phyloP scores from a whole-genome alignment of 1,139 yeast species.

The Yamadazyma blattariae region DNA sequence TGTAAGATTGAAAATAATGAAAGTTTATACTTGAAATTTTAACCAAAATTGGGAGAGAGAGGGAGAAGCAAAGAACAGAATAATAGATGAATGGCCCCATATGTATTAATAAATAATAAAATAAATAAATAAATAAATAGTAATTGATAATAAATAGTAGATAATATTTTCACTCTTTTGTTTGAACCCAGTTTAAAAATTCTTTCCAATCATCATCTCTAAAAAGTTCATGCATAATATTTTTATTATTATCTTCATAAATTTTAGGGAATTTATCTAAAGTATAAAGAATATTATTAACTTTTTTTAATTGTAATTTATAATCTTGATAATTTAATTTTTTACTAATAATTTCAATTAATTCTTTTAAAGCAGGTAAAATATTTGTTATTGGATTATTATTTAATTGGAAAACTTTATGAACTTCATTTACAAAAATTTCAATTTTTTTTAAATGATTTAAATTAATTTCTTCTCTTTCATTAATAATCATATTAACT shows the following conservation, averaged over 20 bases:
- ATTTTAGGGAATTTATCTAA: constrained; percentile 8
- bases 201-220: constrained; percentile 11
- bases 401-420: neutral
- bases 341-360: constrained; percentile 7
- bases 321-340: constrained; percentile 8
- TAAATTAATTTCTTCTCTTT: constrained; percentile 3
- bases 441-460: constrained; percentile 6
- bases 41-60: too few relatives aligned
- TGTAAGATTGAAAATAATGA: constrained; percentile 23
- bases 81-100: too few relatives aligned
- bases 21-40: constrained; percentile 29
- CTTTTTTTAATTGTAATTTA: constrained; percentile 8
- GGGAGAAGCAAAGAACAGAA: too few relatives aligned
- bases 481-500: constrained; percentile 10
- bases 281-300: constrained; percentile 2
- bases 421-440: constrained; percentile 2
- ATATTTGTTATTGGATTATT: constrained; percentile 6
- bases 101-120: too few relatives aligned
- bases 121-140: too few relatives aligned
- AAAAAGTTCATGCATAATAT: neutral
- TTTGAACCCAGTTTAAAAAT: constrained; percentile 9
- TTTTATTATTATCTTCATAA: constrained; percentile 5
- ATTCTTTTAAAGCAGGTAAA: constrained; percentile 4
- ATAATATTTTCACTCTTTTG: too few relatives aligned
- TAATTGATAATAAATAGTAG: too few relatives aligned